phyloP scores from a whole-genome alignment of 306 rosid genomes.

The Ammopiptanthus mongolicus region DNA sequence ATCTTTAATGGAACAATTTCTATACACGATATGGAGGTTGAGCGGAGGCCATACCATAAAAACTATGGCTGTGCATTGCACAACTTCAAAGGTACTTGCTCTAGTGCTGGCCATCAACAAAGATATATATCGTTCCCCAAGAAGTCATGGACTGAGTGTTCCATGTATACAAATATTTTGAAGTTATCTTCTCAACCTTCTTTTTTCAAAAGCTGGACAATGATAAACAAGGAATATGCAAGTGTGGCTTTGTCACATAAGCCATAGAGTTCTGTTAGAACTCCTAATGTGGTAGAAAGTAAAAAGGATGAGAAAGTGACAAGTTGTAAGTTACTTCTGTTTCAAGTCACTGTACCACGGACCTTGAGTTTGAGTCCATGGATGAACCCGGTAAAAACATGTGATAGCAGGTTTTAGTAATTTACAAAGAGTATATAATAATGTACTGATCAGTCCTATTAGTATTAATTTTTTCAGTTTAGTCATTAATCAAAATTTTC shows the following conservation, averaged over 20 bases:
- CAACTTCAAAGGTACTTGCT: background rate
- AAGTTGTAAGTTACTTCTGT: background rate
- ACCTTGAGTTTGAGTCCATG: too few species aligned
- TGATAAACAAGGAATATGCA: background rate
- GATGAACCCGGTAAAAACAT: too few species aligned
- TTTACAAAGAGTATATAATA: too few species aligned
- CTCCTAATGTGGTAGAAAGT: background rate
- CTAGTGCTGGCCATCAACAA: background rate
- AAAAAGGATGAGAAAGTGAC: background rate
- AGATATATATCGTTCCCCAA: conserved; percentile 23
- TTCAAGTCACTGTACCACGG: background rate
- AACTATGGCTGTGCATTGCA: conserved; percentile 50
- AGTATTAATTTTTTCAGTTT: too few species aligned
- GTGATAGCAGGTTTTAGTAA: too few species aligned
- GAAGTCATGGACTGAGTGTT: background rate
- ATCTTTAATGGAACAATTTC: conserved; percentile 36
- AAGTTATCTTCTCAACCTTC: background rate
- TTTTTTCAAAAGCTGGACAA: background rate
- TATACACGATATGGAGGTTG: conserved; percentile 30
- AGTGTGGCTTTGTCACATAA: background rate
- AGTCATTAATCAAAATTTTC: too few species aligned
- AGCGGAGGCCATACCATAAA: conserved; percentile 50
- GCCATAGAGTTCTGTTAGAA: background rate
- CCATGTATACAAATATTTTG: background rate
- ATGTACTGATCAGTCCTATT: too few species aligned